Evolutionary conservation across 2,329 filamentous ascomycete species (phyloP).

Genomic region (Aspergillus transmontanensis): DNA sequence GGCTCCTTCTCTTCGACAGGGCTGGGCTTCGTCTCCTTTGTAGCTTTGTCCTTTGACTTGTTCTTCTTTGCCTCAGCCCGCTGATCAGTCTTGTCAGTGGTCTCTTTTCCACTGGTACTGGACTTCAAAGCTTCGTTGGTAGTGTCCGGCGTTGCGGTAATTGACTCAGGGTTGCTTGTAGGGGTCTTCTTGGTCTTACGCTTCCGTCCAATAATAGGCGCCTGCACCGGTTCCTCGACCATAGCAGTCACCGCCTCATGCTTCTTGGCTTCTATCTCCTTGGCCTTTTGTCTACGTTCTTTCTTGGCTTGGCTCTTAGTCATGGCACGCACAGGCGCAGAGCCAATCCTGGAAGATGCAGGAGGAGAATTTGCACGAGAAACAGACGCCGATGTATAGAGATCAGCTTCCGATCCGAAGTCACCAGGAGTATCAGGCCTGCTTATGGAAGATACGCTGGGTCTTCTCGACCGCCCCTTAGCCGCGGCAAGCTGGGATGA

Average conservation of each 20-base stretch:
- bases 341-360: constrained; percentile 56
- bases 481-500: constrained; percentile 32
- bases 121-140: constrained; percentile 21
- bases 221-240: constrained; percentile 58
- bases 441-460: constrained; percentile 58
- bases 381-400: constrained; percentile 59
- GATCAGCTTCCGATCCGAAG: constrained; percentile 60
- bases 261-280: constrained; percentile 48
- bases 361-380: constrained; percentile 63
- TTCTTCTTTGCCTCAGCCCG: constrained; percentile 30
- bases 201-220: constrained; percentile 65
- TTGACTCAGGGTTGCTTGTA: constrained; percentile 25
- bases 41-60: constrained; percentile 27
- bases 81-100: constrained; percentile 27
- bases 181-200: constrained; percentile 58
- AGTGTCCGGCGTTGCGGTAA: constrained; percentile 15
- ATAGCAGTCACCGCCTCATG: constrained; percentile 38
- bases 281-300: constrained; percentile 55
- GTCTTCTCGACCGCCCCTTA: constrained; percentile 37
- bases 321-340: constrained; percentile 60
- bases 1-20: constrained; percentile 24
- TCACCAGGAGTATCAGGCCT: constrained; percentile 64
- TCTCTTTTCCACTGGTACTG: constrained; percentile 12
- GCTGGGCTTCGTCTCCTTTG: constrained; percentile 24
- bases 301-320: constrained; percentile 67